Base-by-base conservation (phyloP, 768 basidiomycete genomes). In the Termitomyces sp. region DNA sequence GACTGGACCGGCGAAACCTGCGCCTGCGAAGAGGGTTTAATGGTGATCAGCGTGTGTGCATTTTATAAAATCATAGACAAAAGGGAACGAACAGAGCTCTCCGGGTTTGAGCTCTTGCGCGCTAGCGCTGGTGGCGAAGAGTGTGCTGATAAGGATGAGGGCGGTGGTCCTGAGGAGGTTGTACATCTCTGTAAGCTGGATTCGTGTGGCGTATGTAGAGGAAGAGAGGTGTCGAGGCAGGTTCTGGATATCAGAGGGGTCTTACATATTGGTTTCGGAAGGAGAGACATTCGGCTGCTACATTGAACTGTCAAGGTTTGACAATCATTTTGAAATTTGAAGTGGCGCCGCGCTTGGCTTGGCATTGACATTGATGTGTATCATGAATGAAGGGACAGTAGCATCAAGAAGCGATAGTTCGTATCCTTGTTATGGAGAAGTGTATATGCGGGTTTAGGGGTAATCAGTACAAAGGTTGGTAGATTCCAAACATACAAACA, bases 1-100 rank as follows among this genome's bases (percentile, higher is more conserved):
- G 34, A 63, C 15, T n/a, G 59, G 59, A n/a, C 62, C 62, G 38
- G 46, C 54, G 25, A 63, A 52, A n/a, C 58, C 53, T n/a, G 62
- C 54, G 9, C 62, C 62, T 63, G 29, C 15, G 2, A 15, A 6
- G 6, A 43, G 12, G 6, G 11, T 20, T 6, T 15, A 52, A 10
- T 4, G 49, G 5, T 15, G 32, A 9, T 34, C 17, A 34, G 32
- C 11, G 1, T 0, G 11, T 34, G 10, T 25, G 25, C 25, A 25
- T 25, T 25, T 25, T 25, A 25, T 25, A 25, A 25, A 25, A 25
- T 25, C 25, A 25, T 25, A 25, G 25, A 25, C 4, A 17, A 7
- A 43, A 25, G 36, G 38, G 11, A 14, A 57, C 62, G 17, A 12
- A 63, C 59, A 63, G 29, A 60, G 47, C 14, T 50, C 56, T 14